Conservation (phyloP, 176 grass and related monocot species). For the Oryza longistaminata region DNA sequence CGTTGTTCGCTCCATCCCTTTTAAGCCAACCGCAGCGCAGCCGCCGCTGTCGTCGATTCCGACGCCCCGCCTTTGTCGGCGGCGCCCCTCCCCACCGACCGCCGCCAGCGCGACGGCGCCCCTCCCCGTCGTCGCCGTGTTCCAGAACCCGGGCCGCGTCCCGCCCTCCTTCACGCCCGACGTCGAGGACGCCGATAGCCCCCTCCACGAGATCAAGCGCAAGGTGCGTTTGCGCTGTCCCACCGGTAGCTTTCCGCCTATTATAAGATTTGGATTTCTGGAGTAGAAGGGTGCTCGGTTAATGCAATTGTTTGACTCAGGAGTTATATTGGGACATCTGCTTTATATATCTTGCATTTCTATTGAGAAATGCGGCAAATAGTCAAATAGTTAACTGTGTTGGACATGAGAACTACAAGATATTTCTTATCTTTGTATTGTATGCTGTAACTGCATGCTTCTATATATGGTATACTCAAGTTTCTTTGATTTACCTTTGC, state of each 20-base stretch:
- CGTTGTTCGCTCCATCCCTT: no score
- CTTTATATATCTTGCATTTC: no score
- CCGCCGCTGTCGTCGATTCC: no score
- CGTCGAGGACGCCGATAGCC: conserved; percentile 59
- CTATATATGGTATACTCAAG: conserved; percentile 61
- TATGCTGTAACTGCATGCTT: conserved; percentile 84
- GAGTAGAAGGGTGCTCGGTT: no score
- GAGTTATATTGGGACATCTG: no score
- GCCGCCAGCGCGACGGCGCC: no score
- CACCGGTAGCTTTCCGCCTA: background rate
- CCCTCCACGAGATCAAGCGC: conserved; percentile 84
- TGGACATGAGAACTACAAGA: conserved; percentile 90
- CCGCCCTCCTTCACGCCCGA: conserved; percentile 64
- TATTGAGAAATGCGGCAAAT: no score
- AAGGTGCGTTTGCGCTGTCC: conserved; percentile 49
- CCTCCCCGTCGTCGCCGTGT: conserved; percentile 41
- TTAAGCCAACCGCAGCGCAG: no score
- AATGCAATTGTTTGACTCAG: no score
- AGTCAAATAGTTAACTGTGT: conserved; percentile 60
- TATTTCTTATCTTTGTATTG: conserved; percentile 63
- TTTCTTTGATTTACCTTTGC: conserved; percentile 23
- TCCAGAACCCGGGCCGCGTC: conserved; percentile 74
- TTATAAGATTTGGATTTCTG: conserved; percentile 22
- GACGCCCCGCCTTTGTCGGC: no score
- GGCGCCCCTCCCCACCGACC: no score